phyloP scores from a whole-genome alignment of 805 yeast genomes.

The Metschnikowia continentalis region DNA sequence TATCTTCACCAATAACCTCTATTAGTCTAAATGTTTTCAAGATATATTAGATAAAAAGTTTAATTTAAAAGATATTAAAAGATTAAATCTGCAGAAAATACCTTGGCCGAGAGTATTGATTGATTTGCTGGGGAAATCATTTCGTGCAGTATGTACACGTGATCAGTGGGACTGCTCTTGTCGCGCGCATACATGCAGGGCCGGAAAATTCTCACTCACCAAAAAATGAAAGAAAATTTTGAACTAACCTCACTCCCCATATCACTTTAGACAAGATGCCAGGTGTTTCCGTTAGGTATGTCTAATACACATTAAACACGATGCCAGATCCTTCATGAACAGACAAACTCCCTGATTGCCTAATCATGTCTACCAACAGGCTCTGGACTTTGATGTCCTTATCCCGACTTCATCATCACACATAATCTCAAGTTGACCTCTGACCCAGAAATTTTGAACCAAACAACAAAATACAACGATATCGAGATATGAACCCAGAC shows the following conservation, averaged over 20 bases:
- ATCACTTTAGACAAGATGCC: constrained; percentile 60
- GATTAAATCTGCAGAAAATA: too few relatives aligned
- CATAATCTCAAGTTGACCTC: too few relatives aligned
- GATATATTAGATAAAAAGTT: too few relatives aligned
- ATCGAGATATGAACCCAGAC: not conserved
- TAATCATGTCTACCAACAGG: not conserved
- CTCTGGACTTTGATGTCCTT: not conserved
- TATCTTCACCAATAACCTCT: too few relatives aligned
- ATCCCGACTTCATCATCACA: too few relatives aligned
- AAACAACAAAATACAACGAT: not conserved
- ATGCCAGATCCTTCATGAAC: too few relatives aligned
- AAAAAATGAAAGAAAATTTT: constrained; percentile 17
- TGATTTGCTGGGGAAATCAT: too few relatives aligned
- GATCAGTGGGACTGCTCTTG: constrained; percentile 27
- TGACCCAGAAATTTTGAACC: not conserved
- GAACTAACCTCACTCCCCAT: constrained; percentile 12
- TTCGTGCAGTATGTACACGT: constrained; percentile 16
- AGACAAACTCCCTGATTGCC: too few relatives aligned
- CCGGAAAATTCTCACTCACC: constrained; percentile 18
- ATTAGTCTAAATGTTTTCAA: too few relatives aligned
- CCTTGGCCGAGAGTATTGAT: too few relatives aligned
- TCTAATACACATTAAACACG: constrained; percentile 19
- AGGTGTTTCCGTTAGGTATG: constrained; percentile 98
- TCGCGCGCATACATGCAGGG: constrained; percentile 14
- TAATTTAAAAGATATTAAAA: too few relatives aligned